These are phyloP conservation scores for Toxicodendron radicans DNA, from an alignment of 345 rosid genomes.

Conservation along the genomic window DNA sequence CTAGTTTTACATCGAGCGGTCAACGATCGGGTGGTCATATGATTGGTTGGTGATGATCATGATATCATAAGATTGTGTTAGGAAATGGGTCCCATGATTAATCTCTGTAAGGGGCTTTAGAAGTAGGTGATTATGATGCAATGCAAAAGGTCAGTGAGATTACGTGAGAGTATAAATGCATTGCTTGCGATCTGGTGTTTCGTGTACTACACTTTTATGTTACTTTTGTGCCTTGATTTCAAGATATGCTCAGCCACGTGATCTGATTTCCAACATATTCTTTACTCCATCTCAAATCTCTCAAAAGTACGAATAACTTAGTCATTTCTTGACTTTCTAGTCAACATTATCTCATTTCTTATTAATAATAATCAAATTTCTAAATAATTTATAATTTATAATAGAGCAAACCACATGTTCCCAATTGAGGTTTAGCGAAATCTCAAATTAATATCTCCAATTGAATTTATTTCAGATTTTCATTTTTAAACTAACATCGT, in stretches of 20 bases:
- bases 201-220: background rate
- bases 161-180: background rate
- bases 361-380: too few relatives aligned
- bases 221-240: constrained; percentile 26
- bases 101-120: background rate
- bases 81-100: background rate
- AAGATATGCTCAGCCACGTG: constrained; percentile 33
- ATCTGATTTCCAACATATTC: constrained; percentile 5
- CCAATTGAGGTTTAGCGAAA: too few relatives aligned
- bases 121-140: background rate
- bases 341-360: too few relatives aligned
- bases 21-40: constrained; percentile 1
- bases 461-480: too few relatives aligned
- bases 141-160: background rate
- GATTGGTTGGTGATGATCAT: constrained; percentile 9
- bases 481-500: too few relatives aligned
- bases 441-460: too few relatives aligned
- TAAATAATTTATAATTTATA: too few relatives aligned
- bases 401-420: too few relatives aligned
- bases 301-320: background rate
- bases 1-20: background rate
- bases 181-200: constrained; percentile 9
- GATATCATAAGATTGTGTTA: background rate
- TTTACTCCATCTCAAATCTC: background rate
- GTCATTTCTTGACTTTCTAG: background rate